These are phyloP conservation scores for Pholiota microspora DNA, from an alignment of 768 basidiomycete species.

Conservation along the genomic window DNA sequence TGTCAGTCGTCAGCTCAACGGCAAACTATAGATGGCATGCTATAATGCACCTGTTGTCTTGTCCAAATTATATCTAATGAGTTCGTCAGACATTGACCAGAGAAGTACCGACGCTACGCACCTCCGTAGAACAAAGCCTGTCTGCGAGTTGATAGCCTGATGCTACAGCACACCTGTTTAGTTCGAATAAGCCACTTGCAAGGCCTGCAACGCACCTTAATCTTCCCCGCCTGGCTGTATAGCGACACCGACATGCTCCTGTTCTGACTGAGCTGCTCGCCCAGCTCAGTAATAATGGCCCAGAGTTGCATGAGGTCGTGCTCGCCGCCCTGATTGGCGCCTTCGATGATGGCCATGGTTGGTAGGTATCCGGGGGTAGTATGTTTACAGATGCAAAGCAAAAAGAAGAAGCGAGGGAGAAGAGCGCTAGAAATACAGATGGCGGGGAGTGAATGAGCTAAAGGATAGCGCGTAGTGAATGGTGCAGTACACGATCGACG, in stretches of 20 bases:
- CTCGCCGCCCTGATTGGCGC: slow-evolving; percentile 46
- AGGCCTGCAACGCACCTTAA: slow-evolving; percentile 63
- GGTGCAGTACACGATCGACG: background rate
- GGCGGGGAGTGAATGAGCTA: background rate
- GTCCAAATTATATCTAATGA: slow-evolving; percentile 79
- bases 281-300: slow-evolving; percentile 72
- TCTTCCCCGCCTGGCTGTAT: slow-evolving; percentile 67
- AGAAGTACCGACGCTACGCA: slow-evolving; percentile 30
- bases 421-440: background rate
- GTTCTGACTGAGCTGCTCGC: slow-evolving; percentile 82
- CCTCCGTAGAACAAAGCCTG: slow-evolving; percentile 89
- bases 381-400: background rate
- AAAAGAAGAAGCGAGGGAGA: background rate
- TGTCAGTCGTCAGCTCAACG: no score
- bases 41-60: slow-evolving; percentile 67
- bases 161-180: slow-evolving; percentile 40
- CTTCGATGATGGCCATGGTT: slow-evolving; percentile 30
- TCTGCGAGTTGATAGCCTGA: slow-evolving; percentile 86
- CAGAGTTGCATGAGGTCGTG: slow-evolving; percentile 63
- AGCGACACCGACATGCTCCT: slow-evolving; percentile 67
- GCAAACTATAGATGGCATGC: background rate
- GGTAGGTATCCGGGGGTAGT: background rate
- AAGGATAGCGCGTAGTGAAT: background rate
- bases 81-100: background rate
- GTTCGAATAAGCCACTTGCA: background rate